Percentiles rank a stretch among this genome's conserved stretches.
Evolutionary conservation across 805 yeast genomes (phyloP).

Genomic region (Kodamaea kaohsiungensis): DNA sequence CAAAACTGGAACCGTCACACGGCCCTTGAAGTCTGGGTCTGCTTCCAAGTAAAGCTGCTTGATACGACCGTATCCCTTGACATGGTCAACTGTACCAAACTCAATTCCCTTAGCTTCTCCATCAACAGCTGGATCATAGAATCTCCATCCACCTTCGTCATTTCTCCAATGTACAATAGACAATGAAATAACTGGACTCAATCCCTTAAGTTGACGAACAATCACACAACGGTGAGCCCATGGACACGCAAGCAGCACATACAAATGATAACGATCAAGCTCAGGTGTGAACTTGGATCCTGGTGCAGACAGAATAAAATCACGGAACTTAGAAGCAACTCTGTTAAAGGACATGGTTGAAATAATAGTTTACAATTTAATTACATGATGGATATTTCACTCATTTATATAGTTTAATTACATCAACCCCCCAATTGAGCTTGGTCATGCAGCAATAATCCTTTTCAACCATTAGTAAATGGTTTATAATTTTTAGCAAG

Average conservation of each 20-base stretch:
- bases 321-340: conserved; percentile 59
- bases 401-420: background rate
- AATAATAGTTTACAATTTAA: too few species aligned
- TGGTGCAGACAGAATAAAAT: conserved; percentile 50
- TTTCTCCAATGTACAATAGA: conserved; percentile 91
- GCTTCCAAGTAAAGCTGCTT: conserved; percentile 75
- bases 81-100: conserved; percentile 40
- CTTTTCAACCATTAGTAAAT: background rate
- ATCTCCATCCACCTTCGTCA: conserved; percentile 89
- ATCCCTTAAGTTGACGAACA: conserved; percentile 71
- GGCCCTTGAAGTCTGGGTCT: conserved; percentile 71
- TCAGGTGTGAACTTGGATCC: conserved; percentile 68
- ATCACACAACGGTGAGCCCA: conserved; percentile 92
- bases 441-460: background rate
- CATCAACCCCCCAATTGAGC: background rate
- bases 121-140: conserved; percentile 51
- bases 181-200: conserved; percentile 54
- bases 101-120: conserved; percentile 52
- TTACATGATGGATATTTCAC: background rate
- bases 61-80: conserved; percentile 60
- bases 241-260: conserved; percentile 89
- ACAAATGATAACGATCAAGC: conserved; percentile 78
- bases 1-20: conserved; percentile 90
- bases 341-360: conserved; percentile 46
- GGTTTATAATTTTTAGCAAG: background rate